phyloP scores from a whole-genome alignment of 2,329 filamentous ascomycete genomes.

The Fusarium beomiforme region DNA sequence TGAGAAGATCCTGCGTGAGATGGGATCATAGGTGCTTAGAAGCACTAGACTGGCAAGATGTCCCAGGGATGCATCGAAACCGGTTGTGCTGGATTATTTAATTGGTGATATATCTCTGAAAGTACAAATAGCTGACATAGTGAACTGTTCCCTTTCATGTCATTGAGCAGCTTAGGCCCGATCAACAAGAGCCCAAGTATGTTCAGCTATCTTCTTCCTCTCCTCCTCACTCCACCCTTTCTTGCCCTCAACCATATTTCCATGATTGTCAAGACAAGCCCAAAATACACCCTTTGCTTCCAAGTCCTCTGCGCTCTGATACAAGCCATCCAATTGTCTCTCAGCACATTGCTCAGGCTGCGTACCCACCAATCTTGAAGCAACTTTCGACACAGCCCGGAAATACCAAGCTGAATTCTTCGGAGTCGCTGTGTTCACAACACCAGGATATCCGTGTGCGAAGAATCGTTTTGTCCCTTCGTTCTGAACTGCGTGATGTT shows the following conservation, averaged over 20 bases:
- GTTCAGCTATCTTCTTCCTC: constrained; percentile 40
- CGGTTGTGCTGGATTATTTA: no score
- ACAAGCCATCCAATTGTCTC: constrained; percentile 39
- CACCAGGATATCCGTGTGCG: constrained; percentile 53
- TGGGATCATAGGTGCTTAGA: background rate
- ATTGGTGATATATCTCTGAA: no score
- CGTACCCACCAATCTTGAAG: constrained; percentile 44
- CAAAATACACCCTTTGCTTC: constrained; percentile 36
- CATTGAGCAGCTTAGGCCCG: background rate
- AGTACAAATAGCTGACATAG: no score
- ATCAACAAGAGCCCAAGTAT: constrained; percentile 42
- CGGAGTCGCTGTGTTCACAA: constrained; percentile 40
- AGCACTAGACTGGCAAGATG: no score
- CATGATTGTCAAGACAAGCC: constrained; percentile 46
- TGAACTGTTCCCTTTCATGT: no score
- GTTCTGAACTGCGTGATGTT: constrained; percentile 42
- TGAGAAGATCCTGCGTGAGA: background rate
- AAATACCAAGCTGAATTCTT: constrained; percentile 22
- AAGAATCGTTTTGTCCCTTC: constrained; percentile 41
- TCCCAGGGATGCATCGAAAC: no score
- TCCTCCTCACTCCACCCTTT: constrained; percentile 43
- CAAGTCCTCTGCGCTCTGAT: constrained; percentile 7
- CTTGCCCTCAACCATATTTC: constrained; percentile 36
- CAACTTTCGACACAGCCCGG: constrained; percentile 41
- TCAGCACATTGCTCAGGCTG: constrained; percentile 44